Evolutionary conservation across 1,284 basidiomycete genomes (phyloP).

Genomic region (Stereum hirsutum): DNA sequence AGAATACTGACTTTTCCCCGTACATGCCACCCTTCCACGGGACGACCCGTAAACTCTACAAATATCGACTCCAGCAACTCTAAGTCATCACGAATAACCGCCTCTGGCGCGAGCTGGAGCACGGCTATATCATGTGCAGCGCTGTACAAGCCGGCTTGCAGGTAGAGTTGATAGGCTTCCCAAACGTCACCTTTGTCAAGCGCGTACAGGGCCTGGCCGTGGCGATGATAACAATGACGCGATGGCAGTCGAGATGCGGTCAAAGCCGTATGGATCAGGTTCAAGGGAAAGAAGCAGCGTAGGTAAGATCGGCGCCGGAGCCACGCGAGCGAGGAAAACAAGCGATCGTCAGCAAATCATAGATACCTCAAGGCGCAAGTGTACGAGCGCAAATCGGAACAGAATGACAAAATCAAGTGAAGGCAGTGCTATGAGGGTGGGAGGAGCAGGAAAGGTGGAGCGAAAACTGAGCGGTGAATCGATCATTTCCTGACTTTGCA

Average conservation of each 20-base stretch:
- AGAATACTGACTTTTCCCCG: conserved; percentile 63
- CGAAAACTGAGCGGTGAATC: no score
- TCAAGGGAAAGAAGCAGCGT: no score
- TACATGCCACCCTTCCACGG: conserved; percentile 68
- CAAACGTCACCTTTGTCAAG: conserved; percentile 59
- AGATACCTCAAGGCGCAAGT: no score
- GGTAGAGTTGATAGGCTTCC: conserved; percentile 71
- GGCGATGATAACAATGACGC: conserved; percentile 6
- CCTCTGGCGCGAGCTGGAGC: conserved; percentile 83
- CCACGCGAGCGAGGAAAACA: no score
- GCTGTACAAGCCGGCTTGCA: conserved; percentile 61
- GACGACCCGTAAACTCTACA: conserved; percentile 49
- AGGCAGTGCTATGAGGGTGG: no score
- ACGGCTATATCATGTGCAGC: conserved; percentile 80
- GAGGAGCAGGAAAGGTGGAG: no score
- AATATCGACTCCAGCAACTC: conserved; percentile 72
- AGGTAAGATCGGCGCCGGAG: no score
- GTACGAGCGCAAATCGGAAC: no score
- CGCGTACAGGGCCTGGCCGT: conserved; percentile 53
- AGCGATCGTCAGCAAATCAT: no score
- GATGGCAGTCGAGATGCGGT: conserved; percentile 7
- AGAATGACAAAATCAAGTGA: no score
- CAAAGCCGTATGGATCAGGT: no score
- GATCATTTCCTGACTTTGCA: no score
- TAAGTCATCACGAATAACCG: conserved; percentile 74